phyloP scores from a whole-genome alignment of 1,139 yeast species.

The Tardiomyces depauwii region DNA sequence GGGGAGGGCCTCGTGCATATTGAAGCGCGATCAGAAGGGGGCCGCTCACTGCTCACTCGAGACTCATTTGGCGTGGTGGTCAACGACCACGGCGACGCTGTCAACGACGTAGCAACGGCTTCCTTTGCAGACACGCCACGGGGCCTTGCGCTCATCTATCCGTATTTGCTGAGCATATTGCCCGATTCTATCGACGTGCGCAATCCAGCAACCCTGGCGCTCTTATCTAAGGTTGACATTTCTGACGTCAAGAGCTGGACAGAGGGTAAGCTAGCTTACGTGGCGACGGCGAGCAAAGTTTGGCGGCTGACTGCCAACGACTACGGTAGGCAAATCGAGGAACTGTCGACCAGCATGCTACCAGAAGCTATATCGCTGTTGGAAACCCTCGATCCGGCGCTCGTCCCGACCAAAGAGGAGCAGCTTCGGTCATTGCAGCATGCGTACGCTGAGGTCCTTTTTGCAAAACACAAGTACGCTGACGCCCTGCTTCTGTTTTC shows the following conservation, averaged over 20 bases:
- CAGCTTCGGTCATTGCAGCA: conserved; percentile 37
- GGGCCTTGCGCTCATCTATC: conserved; percentile 20
- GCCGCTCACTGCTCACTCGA: conserved; percentile 17
- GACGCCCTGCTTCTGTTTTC: conserved; percentile 37
- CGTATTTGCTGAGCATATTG: conserved; percentile 21
- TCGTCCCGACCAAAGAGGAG: conserved; percentile 24
- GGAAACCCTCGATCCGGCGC: conserved; percentile 24
- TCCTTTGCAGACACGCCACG: conserved; percentile 12
- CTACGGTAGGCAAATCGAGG: conserved; percentile 24
- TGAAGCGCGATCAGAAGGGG: conserved; percentile 1
- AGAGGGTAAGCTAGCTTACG: conserved; percentile 13
- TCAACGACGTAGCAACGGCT: conserved; percentile 11
- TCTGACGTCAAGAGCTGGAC: conserved; percentile 10
- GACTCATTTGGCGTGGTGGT: conserved; percentile 15
- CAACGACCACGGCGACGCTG: conserved; percentile 11
- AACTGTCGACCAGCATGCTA: conserved; percentile 14
- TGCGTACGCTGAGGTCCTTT: conserved; percentile 28
- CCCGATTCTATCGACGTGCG: conserved; percentile 17
- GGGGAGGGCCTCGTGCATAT: background rate
- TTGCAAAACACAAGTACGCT: conserved; percentile 24
- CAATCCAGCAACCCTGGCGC: conserved; percentile 21
- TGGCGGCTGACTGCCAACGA: conserved; percentile 16
- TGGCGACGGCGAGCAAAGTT: conserved; percentile 19
- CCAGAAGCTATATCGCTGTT: conserved; percentile 36
- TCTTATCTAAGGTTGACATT: conserved; percentile 18